These are phyloP conservation scores for Aotearoamyces nothofagi DNA, from an alignment of 2,329 filamentous ascomycete genomes.

Conservation along the genomic window DNA sequence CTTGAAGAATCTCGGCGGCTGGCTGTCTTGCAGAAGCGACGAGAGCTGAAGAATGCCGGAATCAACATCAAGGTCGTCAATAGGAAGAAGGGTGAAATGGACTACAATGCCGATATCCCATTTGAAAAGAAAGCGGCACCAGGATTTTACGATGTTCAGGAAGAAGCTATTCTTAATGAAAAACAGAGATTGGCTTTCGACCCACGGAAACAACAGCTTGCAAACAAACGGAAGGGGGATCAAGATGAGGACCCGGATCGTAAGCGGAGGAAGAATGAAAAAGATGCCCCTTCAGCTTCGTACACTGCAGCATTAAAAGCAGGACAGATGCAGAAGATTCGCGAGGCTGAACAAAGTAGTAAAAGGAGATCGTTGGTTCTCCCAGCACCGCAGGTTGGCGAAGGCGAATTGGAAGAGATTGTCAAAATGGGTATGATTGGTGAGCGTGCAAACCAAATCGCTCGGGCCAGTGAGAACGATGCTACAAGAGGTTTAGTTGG, in stretches of 20 bases:
- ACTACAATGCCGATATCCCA: constrained; percentile 97
- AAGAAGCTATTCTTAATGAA: constrained; percentile 73
- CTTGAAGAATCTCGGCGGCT: constrained; percentile 86
- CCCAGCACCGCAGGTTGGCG: constrained; percentile 81
- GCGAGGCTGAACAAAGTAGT: constrained; percentile 93
- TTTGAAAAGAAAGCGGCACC: constrained; percentile 83
- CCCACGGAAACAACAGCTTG: constrained; percentile 79
- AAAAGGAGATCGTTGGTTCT: constrained; percentile 74
- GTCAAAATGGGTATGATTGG: constrained; percentile 97
- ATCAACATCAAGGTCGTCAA: constrained; percentile 96
- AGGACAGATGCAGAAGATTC: constrained; percentile 83
- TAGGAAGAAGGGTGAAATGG: constrained; percentile 92
- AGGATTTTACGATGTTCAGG: constrained; percentile 86
- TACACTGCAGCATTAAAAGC: constrained; percentile 84
- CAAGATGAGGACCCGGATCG: constrained; percentile 65
- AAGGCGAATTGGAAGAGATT: constrained; percentile 88
- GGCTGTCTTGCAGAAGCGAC: constrained; percentile 82
- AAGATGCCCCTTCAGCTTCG: constrained; percentile 61
- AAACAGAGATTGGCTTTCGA: constrained; percentile 74
- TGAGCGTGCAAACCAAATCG: constrained; percentile 65
- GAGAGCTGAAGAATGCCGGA: constrained; percentile 91
- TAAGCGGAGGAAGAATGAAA: constrained; percentile 82
- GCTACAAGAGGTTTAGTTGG: constrained; percentile 75
- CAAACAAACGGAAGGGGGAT: constrained; percentile 86
- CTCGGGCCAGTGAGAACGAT: constrained; percentile 66